These are phyloP conservation scores for Coelastrella sp. DNA, from an alignment of 139 green algal genomes.

Conservation along the genomic window DNA sequence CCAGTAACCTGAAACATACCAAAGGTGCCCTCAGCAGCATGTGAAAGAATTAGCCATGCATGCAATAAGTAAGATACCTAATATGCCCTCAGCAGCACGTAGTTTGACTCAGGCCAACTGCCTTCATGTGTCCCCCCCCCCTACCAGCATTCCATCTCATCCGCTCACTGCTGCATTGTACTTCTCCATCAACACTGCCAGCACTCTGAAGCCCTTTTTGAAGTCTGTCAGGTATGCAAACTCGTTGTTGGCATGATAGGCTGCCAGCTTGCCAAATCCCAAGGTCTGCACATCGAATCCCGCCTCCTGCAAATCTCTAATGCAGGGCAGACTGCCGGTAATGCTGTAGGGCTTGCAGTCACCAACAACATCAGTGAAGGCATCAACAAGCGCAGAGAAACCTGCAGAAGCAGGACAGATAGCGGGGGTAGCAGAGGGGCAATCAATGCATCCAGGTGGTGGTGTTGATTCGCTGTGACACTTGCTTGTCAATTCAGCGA, in stretches of 20 bases:
- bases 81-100: too few relatives aligned
- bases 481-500: too few relatives aligned
- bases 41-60: too few relatives aligned
- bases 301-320: constrained; percentile 63
- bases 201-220: constrained; percentile 58
- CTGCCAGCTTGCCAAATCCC: constrained; percentile 79
- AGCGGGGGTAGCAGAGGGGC: too few relatives aligned
- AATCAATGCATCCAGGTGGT: too few relatives aligned
- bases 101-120: too few relatives aligned
- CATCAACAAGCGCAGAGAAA: constrained; percentile 69
- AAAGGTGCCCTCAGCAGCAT: too few relatives aligned
- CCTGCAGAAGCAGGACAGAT: constrained; percentile 34
- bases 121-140: too few relatives aligned
- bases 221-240: constrained; percentile 66
- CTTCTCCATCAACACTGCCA: constrained; percentile 38
- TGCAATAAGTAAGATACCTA: too few relatives aligned
- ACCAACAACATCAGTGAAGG: constrained; percentile 70
- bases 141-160: too few relatives aligned
- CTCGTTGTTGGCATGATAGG: constrained; percentile 76
- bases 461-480: too few relatives aligned
- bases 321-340: constrained; percentile 66
- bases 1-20: too few relatives aligned
- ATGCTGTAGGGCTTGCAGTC: constrained; percentile 63
- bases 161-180: constrained; percentile 32
- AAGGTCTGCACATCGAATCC: constrained; percentile 73